Base-by-base conservation (phyloP, 2,329 filamentous ascomycete species). In the Onygenales sp. region DNA sequence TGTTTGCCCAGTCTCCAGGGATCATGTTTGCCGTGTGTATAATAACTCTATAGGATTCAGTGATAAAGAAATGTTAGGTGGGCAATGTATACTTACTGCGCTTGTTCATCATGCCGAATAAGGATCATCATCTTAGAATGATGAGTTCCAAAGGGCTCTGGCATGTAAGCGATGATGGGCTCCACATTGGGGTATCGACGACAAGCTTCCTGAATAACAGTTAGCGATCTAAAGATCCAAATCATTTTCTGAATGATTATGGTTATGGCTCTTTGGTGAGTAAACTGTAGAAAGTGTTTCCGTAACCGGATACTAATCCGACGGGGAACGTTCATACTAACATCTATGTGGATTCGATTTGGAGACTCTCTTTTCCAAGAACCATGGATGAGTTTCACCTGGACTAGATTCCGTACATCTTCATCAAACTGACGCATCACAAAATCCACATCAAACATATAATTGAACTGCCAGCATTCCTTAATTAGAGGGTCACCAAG, bases 21-120 rank as follows among this genome's bases (percentile, higher is more conserved):
- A 95, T 92, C 85, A 95, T 89, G 61, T 95, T 95, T 14, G 90
- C 89, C 0, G 90, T 95, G 61, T 94, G 88, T 33, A 95, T 90
- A 53, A 94, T 71, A 5, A 95, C 73, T 46, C 73, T 75, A 21
- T 43, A 38, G 27, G 31, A 41, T 42, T 59, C 36, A 63, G 53
- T n/a, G 21, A 31, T 8, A 14, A 9, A 13, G 36, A 27, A 5
- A 31, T 13, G 7, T 32, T 1, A 21, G 8, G n/a, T 14, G 31
- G 46, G 8, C 7, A 14, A 49, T 27, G 21, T 7, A n/a, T 11
- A 55, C 71, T 55, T 64, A 75, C 69, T 94, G 86, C 0, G 85
- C 87, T 0, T 78, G 81, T 57, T 86, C 82, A 64, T 95, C 89
- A 65, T 87, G 83, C 5, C 87, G 80, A 57, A 95, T 75, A 3